phyloP scores from a whole-genome alignment of 441 rosid species.

The Populus hybrid region DNA sequence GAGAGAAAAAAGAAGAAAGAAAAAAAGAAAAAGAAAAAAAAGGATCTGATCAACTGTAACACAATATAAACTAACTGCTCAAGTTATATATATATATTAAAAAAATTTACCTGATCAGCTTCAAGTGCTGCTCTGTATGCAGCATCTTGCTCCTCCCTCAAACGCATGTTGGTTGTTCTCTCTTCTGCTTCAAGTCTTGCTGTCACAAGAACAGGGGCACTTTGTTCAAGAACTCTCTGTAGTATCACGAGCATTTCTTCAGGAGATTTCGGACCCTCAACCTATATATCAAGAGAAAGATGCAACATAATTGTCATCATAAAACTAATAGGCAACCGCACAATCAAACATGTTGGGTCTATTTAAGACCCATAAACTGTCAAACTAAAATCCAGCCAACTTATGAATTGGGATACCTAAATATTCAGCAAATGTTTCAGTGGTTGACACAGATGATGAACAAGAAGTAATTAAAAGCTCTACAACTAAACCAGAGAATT shows the following conservation, averaged over 20 bases:
- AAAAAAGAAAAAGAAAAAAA: too few species aligned
- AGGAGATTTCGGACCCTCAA: conserved; percentile 88
- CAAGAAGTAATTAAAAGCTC: neutral
- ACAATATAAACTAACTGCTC: neutral
- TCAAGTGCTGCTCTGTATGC: conserved; percentile 96
- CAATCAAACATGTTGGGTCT: neutral
- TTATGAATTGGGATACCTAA: neutral
- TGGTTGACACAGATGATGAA: neutral
- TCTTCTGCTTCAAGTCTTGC: conserved; percentile 94
- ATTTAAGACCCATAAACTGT: neutral
- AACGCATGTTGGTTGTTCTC: conserved; percentile 68
- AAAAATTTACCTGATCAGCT: conserved; percentile 78
- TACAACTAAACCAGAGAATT: neutral
- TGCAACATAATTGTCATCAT: conserved; percentile 8
- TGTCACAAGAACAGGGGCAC: conserved; percentile 75
- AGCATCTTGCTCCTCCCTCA: conserved; percentile 98
- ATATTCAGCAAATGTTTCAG: neutral
- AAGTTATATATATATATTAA: neutral
- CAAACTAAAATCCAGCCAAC: neutral
- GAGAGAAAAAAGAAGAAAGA: neutral
- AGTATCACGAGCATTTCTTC: conserved; percentile 68
- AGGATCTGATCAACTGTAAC: neutral
- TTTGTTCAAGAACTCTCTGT: conserved; percentile 92
- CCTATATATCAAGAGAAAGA: conserved; percentile 39
- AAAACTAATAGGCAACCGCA: conserved; percentile 3